These are phyloP conservation scores for Plenodomus tracheiphilus DNA, from an alignment of 2,329 filamentous ascomycete species.

Conservation along the genomic window DNA sequence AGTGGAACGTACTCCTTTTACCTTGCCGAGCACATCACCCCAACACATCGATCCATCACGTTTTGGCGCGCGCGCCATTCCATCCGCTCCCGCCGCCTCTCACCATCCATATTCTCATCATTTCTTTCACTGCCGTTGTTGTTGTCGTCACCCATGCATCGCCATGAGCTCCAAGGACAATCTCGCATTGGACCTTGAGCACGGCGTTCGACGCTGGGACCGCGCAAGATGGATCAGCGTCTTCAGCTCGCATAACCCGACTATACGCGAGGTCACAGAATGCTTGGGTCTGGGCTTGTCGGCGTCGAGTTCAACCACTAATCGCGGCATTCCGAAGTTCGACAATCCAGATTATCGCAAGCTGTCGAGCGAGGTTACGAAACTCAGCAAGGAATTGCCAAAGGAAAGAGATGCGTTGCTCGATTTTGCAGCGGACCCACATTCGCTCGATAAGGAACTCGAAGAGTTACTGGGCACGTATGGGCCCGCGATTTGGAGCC, in stretches of 20 bases:
- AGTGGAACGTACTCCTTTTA: slow-evolving; percentile 35
- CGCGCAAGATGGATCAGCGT: slow-evolving; percentile 41
- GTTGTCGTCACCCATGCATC: slow-evolving; percentile 21
- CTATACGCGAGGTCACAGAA: slow-evolving; percentile 44
- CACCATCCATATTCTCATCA: slow-evolving; percentile 13
- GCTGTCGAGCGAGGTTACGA: slow-evolving; percentile 41
- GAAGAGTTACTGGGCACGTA: slow-evolving; percentile 37
- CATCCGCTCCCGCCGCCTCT: slow-evolving; percentile 20
- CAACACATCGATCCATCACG: slow-evolving; percentile 21
- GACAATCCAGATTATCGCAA: slow-evolving; percentile 44
- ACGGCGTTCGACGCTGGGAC: slow-evolving; percentile 40
- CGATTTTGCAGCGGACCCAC: slow-evolving; percentile 41
- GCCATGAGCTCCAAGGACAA: slow-evolving; percentile 39
- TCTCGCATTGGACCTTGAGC: slow-evolving; percentile 34
- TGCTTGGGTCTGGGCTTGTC: slow-evolving; percentile 40
- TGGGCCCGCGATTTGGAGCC: slow-evolving; percentile 42
- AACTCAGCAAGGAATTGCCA: slow-evolving; percentile 41
- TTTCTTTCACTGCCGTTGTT: slow-evolving; percentile 1
- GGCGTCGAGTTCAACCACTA: slow-evolving; percentile 40
- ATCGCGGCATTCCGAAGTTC: slow-evolving; percentile 45
- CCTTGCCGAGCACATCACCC: slow-evolving; percentile 28
- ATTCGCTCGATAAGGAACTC: slow-evolving; percentile 36
- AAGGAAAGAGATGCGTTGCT: slow-evolving; percentile 43
- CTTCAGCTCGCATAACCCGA: slow-evolving; percentile 43
- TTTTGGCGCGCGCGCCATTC: slow-evolving; percentile 25